Evolutionary conservation across 768 basidiomycete genomes (phyloP).

Genomic region (Daedaleopsis nitida): DNA sequence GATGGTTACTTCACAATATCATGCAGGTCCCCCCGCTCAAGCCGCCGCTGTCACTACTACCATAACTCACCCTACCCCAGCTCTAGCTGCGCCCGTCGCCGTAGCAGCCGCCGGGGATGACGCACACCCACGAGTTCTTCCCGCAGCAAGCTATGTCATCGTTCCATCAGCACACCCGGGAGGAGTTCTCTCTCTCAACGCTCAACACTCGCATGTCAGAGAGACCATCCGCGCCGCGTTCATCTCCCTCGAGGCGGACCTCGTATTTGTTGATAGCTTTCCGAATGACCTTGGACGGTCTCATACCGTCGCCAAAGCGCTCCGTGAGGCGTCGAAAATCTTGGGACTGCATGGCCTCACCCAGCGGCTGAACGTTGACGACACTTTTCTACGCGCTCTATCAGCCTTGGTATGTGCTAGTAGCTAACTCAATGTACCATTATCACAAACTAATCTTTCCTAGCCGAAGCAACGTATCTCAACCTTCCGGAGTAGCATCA

Average conservation of each 20-base stretch:
- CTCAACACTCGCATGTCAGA: neutral
- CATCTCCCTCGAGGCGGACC: neutral
- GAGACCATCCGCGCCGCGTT: neutral
- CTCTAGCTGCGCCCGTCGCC: neutral
- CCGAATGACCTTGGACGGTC: neutral
- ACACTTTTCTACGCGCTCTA: neutral
- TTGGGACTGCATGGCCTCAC: neutral
- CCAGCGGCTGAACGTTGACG: neutral
- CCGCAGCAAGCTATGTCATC: neutral
- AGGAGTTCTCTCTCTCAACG: neutral
- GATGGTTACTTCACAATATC: neutral
- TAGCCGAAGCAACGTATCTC: slow-evolving; percentile 15
- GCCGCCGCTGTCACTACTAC: neutral
- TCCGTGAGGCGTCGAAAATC: neutral
- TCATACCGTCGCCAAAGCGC: neutral
- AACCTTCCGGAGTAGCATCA: slow-evolving; percentile 6
- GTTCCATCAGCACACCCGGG: neutral
- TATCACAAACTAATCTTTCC: neutral
- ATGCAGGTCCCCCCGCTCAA: neutral
- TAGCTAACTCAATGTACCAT: neutral
- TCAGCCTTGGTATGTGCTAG: neutral
- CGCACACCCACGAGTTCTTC: neutral
- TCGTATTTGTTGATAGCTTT: neutral
- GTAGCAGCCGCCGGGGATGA: neutral
- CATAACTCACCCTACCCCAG: neutral